Percentiles rank a stretch among this genome's conserved stretches.
phyloP scores from a whole-genome alignment of 345 rosid genomes.

The Euphorbia tirucalli region DNA sequence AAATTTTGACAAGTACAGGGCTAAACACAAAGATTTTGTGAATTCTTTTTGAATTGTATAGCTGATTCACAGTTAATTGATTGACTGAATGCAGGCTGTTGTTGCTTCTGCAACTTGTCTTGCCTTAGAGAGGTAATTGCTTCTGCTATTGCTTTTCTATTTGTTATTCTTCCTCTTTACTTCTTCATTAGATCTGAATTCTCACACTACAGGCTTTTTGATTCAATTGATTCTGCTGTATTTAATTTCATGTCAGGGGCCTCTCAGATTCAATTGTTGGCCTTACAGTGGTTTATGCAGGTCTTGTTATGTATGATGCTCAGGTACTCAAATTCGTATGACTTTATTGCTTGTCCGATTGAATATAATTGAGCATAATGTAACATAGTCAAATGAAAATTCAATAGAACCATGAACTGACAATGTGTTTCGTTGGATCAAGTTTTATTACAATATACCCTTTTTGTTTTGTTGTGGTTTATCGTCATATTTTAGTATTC shows the following conservation, averaged over 20 bases:
- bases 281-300: conserved; percentile 68
- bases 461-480: not conserved
- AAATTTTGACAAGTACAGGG: too few relatives aligned
- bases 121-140: conserved; percentile 72
- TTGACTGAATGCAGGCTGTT: conserved; percentile 46
- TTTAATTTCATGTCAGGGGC: conserved; percentile 53
- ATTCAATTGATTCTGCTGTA: not conserved
- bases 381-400: not conserved
- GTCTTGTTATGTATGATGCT: conserved; percentile 86
- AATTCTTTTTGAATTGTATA: not conserved
- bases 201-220: not conserved
- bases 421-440: not conserved
- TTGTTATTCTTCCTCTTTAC: not conserved
- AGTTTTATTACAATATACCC: not conserved
- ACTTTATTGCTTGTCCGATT: not conserved
- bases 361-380: not conserved
- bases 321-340: conserved; percentile 43
- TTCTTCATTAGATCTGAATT: not conserved
- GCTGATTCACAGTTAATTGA: not conserved
- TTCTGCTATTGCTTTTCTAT: not conserved
- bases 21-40: too few relatives aligned
- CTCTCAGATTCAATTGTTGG: conserved; percentile 84
- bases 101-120: conserved; percentile 82
- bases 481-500: too few relatives aligned
- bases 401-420: not conserved